Conservation (phyloP, 345 rosid species). For the Lepidium africanum region DNA sequence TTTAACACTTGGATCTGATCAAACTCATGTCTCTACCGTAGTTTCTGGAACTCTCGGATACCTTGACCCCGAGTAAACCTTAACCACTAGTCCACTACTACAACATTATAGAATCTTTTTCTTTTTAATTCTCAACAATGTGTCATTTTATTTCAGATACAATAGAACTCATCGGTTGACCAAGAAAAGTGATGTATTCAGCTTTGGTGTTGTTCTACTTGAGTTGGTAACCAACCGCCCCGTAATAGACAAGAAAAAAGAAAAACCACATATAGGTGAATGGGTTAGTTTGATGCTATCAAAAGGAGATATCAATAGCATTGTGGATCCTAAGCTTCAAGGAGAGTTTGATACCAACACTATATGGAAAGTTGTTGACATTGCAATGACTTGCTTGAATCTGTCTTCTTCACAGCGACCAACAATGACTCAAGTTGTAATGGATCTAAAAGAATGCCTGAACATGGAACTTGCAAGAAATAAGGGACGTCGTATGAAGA, state of each 20-base stretch:
- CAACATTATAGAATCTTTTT: no score
- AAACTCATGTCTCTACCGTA: slow-evolving; percentile 23
- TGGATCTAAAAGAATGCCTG: slow-evolving; percentile 31
- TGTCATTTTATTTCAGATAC: slow-evolving; percentile 1
- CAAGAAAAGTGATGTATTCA: no score
- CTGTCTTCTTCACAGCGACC: slow-evolving; percentile 28
- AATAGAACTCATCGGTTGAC: neutral
- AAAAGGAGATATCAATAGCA: no score
- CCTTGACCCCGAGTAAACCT: slow-evolving; percentile 44
- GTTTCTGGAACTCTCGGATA: slow-evolving; percentile 47
- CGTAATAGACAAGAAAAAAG: no score
- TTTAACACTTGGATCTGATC: slow-evolving; percentile 30
- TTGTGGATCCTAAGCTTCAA: no score
- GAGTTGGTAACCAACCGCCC: no score
- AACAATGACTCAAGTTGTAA: slow-evolving; percentile 31
- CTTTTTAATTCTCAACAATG: neutral
- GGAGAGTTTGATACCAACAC: slow-evolving; percentile 6
- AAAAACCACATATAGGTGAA: no score
- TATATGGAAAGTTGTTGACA: slow-evolving; percentile 38
- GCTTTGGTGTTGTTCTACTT: no score
- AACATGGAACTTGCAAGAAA: slow-evolving; percentile 14
- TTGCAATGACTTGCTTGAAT: slow-evolving; percentile 38
- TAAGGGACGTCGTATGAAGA: slow-evolving; percentile 15
- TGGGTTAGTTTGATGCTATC: no score
- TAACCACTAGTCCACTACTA: no score